Conservation (phyloP, 208 protist genomes). For the Trypanosoma cruzi region DNA sequence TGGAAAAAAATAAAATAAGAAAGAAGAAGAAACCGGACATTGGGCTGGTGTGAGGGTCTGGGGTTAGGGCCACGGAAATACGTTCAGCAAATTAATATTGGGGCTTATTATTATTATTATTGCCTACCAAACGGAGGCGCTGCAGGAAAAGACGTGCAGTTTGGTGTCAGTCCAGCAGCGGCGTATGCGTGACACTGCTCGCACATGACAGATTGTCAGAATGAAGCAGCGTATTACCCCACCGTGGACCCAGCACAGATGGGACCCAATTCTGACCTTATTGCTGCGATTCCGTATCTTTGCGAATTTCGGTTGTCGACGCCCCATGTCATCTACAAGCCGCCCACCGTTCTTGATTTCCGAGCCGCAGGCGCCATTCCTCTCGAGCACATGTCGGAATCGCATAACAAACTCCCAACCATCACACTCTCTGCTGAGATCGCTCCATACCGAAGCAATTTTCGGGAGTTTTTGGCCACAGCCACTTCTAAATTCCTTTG, state of each 20-base stretch:
- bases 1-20: not conserved
- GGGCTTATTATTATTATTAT: not conserved
- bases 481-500: slow-evolving; percentile 14
- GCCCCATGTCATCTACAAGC: slow-evolving; percentile 52
- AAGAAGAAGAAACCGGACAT: not conserved
- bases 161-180: not conserved
- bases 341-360: slow-evolving; percentile 53
- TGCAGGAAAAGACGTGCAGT: not conserved
- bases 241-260: slow-evolving; percentile 1
- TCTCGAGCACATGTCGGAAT: slow-evolving; percentile 24
- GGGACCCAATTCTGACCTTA: slow-evolving; percentile 6
- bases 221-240: slow-evolving; percentile 25
- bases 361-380: slow-evolving; percentile 45
- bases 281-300: slow-evolving; percentile 49
- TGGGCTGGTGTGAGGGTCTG: not conserved
- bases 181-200: slow-evolving; percentile 2
- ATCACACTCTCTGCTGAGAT: slow-evolving; percentile 47
- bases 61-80: not conserved
- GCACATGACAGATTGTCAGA: slow-evolving; percentile 10
- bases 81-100: not conserved
- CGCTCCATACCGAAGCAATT: slow-evolving; percentile 21
- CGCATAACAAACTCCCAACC: slow-evolving; percentile 38
- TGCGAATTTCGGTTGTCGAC: slow-evolving; percentile 26
- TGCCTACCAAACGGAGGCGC: not conserved
- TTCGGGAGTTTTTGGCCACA: not conserved